Base-by-base conservation (phyloP, 148 eudicot genomes). In the Dysphania ambrosioides region DNA sequence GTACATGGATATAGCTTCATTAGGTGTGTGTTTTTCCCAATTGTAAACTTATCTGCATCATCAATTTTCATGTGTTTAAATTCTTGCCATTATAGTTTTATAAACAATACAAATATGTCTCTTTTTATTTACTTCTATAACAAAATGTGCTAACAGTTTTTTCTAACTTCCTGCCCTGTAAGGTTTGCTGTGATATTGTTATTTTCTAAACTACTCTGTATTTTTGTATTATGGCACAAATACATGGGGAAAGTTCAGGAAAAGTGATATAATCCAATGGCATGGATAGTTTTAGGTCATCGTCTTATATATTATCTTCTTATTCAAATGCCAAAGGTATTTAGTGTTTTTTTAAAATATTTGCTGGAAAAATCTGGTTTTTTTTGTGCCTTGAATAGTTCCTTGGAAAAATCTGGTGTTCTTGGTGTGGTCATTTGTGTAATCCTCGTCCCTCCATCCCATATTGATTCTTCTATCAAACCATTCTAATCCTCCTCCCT, bases 1-100 rank as follows among this genome's bases (percentile, higher is more conserved):
- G 82, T 95, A 92, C 82, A 88, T 89, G 55, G 99, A 95, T 78
- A 85, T 95, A 79, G 98, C 98, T 38, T 90, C 98, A 70, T 74
- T 95, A 75, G 98, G 98, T 95, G 87, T 59, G 83, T 6, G 55
- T 75, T 26, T 16, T 73, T 75, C 41, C 36, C 27, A 9, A 32
- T 30, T 42, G 55, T 23, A 62, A 70, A 71, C 3, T 24, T 24
- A 26, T 4, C 0, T 66, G 32, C 21, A 11, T 51, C 23, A 19
- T n/a, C n/a, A n/a, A n/a, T n/a, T n/a, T n/a, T n/a, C n/a, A n/a
- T n/a, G 1, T 9, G 10, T 8, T 23, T 66, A 3, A 9, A 66
- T 6, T n/a, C 49, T 66, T 36, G 49, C 16, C 51, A 24, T 10
- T 10, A 38, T 0, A 38, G 24, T 34, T 34, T 35, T 19, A 19